These are phyloP conservation scores for Daldinia childiae DNA, from an alignment of 495 filamentous ascomycete genomes.

Conservation along the genomic window DNA sequence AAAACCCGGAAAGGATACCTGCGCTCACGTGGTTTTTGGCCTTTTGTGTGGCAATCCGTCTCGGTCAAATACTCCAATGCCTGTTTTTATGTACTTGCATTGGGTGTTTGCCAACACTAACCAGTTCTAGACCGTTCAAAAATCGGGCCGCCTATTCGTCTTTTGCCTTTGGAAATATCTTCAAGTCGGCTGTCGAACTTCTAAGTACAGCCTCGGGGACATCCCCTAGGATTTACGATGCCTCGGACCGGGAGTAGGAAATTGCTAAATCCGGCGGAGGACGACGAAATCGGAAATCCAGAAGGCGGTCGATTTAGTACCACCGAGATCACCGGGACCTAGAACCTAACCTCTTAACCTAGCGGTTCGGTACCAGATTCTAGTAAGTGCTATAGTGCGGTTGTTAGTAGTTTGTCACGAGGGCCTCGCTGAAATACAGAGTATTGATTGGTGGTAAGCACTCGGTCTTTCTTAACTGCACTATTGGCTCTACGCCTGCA, in stretches of 20 bases:
- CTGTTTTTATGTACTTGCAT: constrained; percentile 43
- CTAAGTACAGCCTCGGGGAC: constrained; percentile 19
- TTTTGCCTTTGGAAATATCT: constrained; percentile 1
- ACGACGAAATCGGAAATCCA: not conserved
- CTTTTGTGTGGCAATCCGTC: constrained; percentile 25
- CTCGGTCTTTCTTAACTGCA: constrained; percentile 26
- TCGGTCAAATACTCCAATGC: constrained; percentile 40
- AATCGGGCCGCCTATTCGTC: not conserved
- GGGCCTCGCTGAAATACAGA: constrained; percentile 10
- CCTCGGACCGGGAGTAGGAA: constrained; percentile 8
- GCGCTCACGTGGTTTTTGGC: constrained; percentile 27
- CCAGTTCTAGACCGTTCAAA: constrained; percentile 31
- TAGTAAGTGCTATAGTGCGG: constrained; percentile 13
- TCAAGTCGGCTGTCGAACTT: constrained; percentile 14
- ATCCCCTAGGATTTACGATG: constrained; percentile 1
- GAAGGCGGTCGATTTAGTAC: constrained; percentile 40
- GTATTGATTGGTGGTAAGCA: constrained; percentile 22
- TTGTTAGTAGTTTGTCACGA: constrained; percentile 31
- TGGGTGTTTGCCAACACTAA: constrained; percentile 29
- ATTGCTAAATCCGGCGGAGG: constrained; percentile 8
- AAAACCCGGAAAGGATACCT: constrained; percentile 16
- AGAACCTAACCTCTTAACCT: constrained; percentile 18
- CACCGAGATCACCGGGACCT: constrained; percentile 36
- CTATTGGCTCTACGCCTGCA: constrained; percentile 3
- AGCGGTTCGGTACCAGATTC: constrained; percentile 30